Evolutionary conservation across 768 basidiomycete genomes (phyloP), one percentile per base, ranked within the genome.

Genomic region (Boletus rufocinnamomeus): DNA sequence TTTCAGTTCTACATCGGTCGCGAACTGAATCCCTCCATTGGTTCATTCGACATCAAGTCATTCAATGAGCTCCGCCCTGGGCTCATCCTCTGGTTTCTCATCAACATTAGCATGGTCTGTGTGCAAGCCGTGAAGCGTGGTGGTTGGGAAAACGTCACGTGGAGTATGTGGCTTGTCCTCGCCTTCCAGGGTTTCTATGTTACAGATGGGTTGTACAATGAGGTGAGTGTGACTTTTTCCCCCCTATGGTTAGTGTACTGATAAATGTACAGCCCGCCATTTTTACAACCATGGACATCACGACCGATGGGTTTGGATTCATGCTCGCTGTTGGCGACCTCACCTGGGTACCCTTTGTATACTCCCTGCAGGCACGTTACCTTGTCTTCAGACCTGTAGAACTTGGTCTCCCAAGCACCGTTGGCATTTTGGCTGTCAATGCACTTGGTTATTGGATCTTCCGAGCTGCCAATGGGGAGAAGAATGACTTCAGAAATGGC

Each of bases 271-370:
- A 97, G 93, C 83, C 91, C 2, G 89, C 91, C 11, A 82, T 99
- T 63, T 81, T 98, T 57, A 95, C 93, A 1, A 94, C 90, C 4
- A 99, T 99, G 92, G 97, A 99, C 69, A 95, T 99, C 69, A 95
- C 89, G 4, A 91, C 91, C 13, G 97, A 99, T 66, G 97, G 97
- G 13, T 98, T 98, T 67, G 97, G 97, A 8, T 98, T 95, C 82
- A 99, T 99, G 97, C 88, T 99, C 30, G 76, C 93, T 6, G 83
- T 96, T 48, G 96, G 97, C 43, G 94, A 98, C 69, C 83, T 98
- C 30, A 75, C 86, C 21, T 98, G 93, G 90, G 92, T 99, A 13
- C 96, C 96, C 13, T 96, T 98, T 75, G 87, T 86, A 17, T 99
- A 98, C 76, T 86, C 86, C 32, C 84, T 98, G 16, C 95, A 98